Base-by-base conservation (phyloP, 768 basidiomycete species). In the Polyporus arcularius region DNA sequence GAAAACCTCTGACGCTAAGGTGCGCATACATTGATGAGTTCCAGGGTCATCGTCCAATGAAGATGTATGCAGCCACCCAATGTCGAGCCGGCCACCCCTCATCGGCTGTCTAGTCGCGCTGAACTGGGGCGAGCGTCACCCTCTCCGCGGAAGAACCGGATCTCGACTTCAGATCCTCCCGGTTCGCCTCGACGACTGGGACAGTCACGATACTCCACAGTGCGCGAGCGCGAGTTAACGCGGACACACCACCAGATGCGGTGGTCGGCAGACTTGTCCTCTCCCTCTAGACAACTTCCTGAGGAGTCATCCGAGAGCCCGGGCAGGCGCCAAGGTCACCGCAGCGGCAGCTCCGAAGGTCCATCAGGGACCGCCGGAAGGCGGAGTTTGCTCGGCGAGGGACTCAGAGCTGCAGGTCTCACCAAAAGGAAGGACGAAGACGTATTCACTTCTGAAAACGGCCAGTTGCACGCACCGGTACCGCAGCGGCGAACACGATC, bases 301-400 rank as follows among this genome's bases (percentile, higher is more conserved):
- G 70, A 71, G 14, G 70, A 73, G 3, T 66, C 70, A 0, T 69
- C 70, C 21, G 55, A 61, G 5, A 57, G 51, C 10, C 47, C 53
- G 31, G 88, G 86, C 31, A 74, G 82, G 30, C 74, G 81, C 45
- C 89, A 89, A 68, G 78, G 78, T 32, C 70, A 81, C 15, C 77
- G 90, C 39, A 82, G 81, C 0, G 90, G 90, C 4, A 90, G 88
- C 69, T 87, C 85, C 3, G 91, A 92, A 74, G 89, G 83, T 68
- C 78, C 85, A 8, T 73, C 72, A 16, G 65, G 70, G 7, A 75
- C 74, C 30, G 79, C 70, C 40, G 76, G 63, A 15, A 80, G 83
- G 11, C 73, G 88, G 58, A 86, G 81, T 65, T 71, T 92, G 14
- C 71, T 89, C 9, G 84, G 87, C 4, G 88, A 91, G 71, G 85